Base-by-base conservation (phyloP, 768 basidiomycete species). In the Pleurotus eryngii region DNA sequence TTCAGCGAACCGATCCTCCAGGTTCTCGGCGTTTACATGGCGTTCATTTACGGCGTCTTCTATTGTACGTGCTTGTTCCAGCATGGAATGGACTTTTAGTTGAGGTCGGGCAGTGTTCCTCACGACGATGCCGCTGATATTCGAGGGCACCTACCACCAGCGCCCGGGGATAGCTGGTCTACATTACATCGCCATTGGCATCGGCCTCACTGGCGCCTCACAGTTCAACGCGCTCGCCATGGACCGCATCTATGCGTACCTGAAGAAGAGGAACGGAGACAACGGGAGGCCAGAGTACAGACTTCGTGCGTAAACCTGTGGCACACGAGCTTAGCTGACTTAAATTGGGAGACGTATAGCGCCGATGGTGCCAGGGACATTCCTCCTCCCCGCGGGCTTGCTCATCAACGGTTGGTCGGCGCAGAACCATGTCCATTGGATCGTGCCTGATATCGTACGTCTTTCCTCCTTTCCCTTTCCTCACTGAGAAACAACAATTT, bases 401-500 rank as follows among this genome's bases (percentile, higher is more conserved):
- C 69, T 93, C 20, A 73, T 92, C 5, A 68, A 81, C 6, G 90
- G 91, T 1, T 93, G 90, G 88, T 73, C 81, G 0, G 84, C 85
- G 3, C 72, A 87, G 61, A 62, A 74, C 0, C 66, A 72, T 14
- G 66, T 85, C 0, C 82, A 82, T 57, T 94, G 90, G 91, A 82
- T 92, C 49, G 84, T 73, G 0, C 78, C 83, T 2, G 86, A 90
- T 61, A 75, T 90, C 18, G 87, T 86, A 60, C 57, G 81, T 64
- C 4, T 18, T 56, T 56, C 48, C 0, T 12, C 4, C 20, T 20
- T 12, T 9, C 46, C 37, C 26, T 45, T 14, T 11, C 11, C 6
- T 11, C 20, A 20, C 20, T 20, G 20, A 20, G 20, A 20, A 1
- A 20, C 17, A 17, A 12, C 14, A 39, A 12, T 42, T 42, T 42